Conservation (phyloP, 306 rosid genomes). For the Senna siamea region DNA sequence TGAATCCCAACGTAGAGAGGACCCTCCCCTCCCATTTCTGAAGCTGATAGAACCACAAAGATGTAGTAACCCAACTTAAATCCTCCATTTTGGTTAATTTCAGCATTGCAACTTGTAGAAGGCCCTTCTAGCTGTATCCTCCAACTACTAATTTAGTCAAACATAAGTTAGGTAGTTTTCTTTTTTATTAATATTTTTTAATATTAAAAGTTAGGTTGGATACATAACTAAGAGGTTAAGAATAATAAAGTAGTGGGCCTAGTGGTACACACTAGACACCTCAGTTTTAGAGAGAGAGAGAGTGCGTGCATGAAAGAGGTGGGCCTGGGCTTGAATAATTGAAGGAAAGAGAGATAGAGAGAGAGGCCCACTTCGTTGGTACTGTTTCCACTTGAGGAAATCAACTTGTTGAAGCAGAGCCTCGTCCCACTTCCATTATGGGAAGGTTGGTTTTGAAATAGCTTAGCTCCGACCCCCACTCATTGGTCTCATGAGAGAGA, state of each 20-base stretch:
- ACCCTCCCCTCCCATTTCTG: neutral
- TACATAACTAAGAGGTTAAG: constrained; percentile 36
- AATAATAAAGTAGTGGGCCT: constrained; percentile 70
- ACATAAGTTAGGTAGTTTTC: constrained; percentile 30
- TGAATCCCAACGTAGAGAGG: constrained; percentile 2
- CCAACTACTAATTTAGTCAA: constrained; percentile 38
- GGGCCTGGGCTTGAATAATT: constrained; percentile 84
- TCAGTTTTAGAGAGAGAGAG: constrained; percentile 11
- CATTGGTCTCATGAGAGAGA: neutral
- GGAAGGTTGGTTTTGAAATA: constrained; percentile 52
- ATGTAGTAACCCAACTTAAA: constrained; percentile 20
- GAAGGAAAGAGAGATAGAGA: constrained; percentile 2
- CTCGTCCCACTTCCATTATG: constrained; percentile 82
- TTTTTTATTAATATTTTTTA: too few relatives aligned
- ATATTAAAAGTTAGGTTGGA: constrained; percentile 39
- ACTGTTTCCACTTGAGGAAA: constrained; percentile 65
- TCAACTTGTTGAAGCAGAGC: constrained; percentile 38
- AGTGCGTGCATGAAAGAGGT: constrained; percentile 43
- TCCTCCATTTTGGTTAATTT: constrained; percentile 38
- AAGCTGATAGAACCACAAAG: constrained; percentile 10
- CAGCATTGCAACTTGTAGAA: constrained; percentile 36
- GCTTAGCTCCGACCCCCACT: constrained; percentile 29
- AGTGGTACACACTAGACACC: constrained; percentile 9
- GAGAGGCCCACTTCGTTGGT: constrained; percentile 52
- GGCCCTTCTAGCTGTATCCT: constrained; percentile 26